phyloP scores from a whole-genome alignment of 345 rosid species.

The Dimocarpus longan region DNA sequence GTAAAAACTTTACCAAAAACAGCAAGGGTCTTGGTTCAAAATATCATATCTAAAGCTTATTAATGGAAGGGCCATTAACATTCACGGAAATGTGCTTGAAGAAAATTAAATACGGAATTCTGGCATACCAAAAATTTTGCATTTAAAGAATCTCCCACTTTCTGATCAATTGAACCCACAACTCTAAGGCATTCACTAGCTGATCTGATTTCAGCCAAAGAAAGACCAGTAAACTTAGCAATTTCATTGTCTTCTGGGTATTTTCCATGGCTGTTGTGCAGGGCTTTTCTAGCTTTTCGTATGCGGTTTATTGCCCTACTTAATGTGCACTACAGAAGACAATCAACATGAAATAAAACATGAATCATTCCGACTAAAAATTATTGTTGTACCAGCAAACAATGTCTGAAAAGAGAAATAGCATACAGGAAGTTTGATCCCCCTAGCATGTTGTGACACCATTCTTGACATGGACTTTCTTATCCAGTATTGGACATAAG shows the following conservation, averaged over 20 bases:
- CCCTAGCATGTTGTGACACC: slow-evolving; percentile 65
- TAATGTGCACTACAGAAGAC: slow-evolving; percentile 41
- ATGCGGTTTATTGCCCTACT: slow-evolving; percentile 57
- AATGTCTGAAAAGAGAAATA: slow-evolving; percentile 14
- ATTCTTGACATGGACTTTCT: slow-evolving; percentile 65
- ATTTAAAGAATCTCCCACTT: slow-evolving; percentile 47
- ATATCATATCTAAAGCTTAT: neutral
- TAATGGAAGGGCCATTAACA: neutral
- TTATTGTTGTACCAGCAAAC: slow-evolving; percentile 5
- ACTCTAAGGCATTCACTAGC: slow-evolving; percentile 70
- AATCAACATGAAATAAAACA: slow-evolving; percentile 15
- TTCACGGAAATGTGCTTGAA: neutral
- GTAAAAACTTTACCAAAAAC: neutral
- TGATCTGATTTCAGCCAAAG: slow-evolving; percentile 66
- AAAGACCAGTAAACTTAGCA: slow-evolving; percentile 58
- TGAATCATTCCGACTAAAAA: slow-evolving; percentile 12
- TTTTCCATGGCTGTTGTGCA: slow-evolving; percentile 53
- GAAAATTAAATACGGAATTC: neutral
- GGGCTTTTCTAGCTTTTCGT: slow-evolving; percentile 63
- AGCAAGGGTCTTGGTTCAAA: neutral
- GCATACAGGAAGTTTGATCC: slow-evolving; percentile 68
- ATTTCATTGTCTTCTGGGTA: slow-evolving; percentile 60
- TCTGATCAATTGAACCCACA: slow-evolving; percentile 78
- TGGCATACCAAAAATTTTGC: slow-evolving; percentile 62
- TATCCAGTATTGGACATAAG: slow-evolving; percentile 89